Base-by-base conservation (phyloP, 495 filamentous ascomycete genomes). In the Lasiosphaeria hispida region DNA sequence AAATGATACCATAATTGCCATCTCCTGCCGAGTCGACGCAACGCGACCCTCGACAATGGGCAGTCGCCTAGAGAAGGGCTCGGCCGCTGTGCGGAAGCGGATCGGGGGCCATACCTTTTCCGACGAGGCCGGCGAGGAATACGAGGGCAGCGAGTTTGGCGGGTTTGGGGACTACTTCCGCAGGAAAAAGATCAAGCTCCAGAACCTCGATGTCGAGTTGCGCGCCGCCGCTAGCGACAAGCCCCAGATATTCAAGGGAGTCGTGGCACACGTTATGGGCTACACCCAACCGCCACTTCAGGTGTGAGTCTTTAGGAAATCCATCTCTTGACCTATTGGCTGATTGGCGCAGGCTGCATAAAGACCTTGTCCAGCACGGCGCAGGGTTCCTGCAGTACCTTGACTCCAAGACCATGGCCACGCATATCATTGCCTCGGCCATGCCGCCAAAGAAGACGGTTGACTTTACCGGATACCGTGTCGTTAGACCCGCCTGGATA, bases 401-500 rank as follows among this genome's bases (percentile, higher is more conserved):
- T n/a, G 90, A 94, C 67, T 86, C 87, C 37, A 97, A 97, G 77
- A 97, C 92, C 0, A 83, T 84, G 63, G 91, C 91, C 0, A 98
- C 94, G 2, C 95, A 97, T 70, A 95, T 98, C 64, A 91, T 98
- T 65, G 91, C 93, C 5, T 91, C 88, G 44, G 86, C 84, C 53
- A 79, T 98, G 36, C 93, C 94, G 2, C 90, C 89, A 0, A 97
- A 96, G 77, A 98, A 98, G 67, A 81, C 83, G 33, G 84, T 89
- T 35, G 94, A 97, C 59, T 96, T 95, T 60, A 77, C 74, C 17
- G 84, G 82, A 55, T 97, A 96, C 65, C 85, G 91, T 33, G 90
- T 98, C 19, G 94, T 96, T 60, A 96, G 92, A 71, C 94, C 94
- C n/a, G 87, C 92, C 49, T 98, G 94, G 94, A 81, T 97, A 2